Evolutionary conservation across 106 monocot species (phyloP).

Genomic region (Acorus calamus): DNA sequence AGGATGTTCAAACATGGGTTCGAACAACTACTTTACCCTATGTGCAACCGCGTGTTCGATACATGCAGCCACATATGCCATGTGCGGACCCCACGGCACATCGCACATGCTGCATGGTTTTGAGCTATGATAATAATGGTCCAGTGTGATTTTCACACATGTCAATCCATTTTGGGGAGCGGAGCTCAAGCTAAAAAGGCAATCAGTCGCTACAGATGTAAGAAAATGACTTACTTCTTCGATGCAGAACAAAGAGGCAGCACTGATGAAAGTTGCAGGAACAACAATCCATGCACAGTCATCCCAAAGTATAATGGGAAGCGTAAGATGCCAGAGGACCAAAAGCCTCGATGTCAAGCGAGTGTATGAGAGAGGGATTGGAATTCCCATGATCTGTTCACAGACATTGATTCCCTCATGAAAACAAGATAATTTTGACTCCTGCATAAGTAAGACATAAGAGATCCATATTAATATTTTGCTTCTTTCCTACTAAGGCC

Average conservation of each 20-base stretch:
- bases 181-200: neutral
- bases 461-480: neutral
- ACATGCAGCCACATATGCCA: too few relatives aligned
- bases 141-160: too few relatives aligned
- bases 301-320: conserved; percentile 93
- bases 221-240: conserved; percentile 58
- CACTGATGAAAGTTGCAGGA: conserved; percentile 94
- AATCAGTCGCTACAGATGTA: neutral
- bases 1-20: too few relatives aligned
- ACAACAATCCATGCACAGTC: conserved; percentile 96
- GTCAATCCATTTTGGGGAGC: neutral
- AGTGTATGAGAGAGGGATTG: conserved; percentile 89
- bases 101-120: too few relatives aligned
- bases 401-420: conserved; percentile 81
- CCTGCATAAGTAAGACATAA: conserved; percentile 33
- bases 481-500: too few relatives aligned
- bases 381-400: conserved; percentile 79
- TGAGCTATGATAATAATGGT: too few relatives aligned
- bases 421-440: conserved; percentile 67
- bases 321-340: conserved; percentile 92
- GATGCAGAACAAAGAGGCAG: conserved; percentile 86
- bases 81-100: too few relatives aligned
- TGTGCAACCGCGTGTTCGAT: too few relatives aligned
- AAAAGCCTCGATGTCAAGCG: conserved; percentile 90
- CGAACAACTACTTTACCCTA: too few relatives aligned